Evolutionary conservation across 495 filamentous ascomycete species (phyloP).

Genomic region (Chaetomium fimeti): DNA sequence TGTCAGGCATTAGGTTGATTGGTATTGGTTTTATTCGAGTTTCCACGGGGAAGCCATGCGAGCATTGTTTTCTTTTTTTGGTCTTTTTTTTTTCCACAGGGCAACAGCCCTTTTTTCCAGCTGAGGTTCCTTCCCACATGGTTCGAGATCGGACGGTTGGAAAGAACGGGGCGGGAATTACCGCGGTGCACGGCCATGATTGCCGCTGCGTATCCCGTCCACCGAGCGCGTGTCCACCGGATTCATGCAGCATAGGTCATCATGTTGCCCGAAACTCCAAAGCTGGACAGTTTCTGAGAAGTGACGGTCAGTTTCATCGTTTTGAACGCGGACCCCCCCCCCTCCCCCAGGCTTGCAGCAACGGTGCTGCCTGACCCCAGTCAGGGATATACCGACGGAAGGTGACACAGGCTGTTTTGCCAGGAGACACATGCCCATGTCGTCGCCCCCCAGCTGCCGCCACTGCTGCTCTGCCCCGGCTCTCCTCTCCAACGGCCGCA

Average conservation of each 20-base stretch:
- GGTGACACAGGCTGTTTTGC: not conserved
- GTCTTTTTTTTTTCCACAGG: no score
- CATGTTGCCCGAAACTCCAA: conserved; percentile 1
- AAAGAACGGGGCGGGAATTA: not conserved
- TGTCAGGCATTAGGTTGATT: no score
- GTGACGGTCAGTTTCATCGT: not conserved
- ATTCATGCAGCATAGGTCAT: conserved; percentile 11
- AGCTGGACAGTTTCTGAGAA: not conserved
- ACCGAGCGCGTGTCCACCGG: not conserved
- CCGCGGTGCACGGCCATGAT: not conserved
- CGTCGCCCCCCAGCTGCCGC: not conserved
- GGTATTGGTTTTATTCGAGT: no score
- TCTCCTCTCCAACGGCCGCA: no score
- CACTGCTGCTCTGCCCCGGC: not conserved
- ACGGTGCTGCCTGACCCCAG: not conserved
- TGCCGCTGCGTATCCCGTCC: not conserved
- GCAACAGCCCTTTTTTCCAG: no score
- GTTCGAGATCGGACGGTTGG: not conserved
- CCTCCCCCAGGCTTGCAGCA: not conserved
- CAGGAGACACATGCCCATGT: conserved; percentile 12
- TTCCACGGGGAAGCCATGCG: no score
- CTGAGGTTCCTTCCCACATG: not conserved
- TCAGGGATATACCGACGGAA: not conserved
- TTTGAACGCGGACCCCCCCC: not conserved
- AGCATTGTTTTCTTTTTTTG: no score